These are phyloP conservation scores for Prunus mume DNA, from an alignment of 306 rosid species.

Conservation along the genomic window DNA sequence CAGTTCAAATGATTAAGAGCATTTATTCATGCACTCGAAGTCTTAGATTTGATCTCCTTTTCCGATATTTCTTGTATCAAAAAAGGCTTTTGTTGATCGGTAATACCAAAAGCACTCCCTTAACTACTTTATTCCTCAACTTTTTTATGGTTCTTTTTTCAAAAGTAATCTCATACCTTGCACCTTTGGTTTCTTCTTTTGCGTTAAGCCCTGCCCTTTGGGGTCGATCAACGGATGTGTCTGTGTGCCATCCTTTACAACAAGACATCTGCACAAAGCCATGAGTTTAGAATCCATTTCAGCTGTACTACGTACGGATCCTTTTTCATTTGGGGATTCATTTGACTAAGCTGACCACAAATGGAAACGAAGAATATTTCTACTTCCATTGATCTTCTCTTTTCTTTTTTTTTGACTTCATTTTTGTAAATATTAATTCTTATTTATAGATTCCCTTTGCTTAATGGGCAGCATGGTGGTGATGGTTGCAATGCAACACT, in stretches of 20 bases:
- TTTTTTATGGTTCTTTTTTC: background rate
- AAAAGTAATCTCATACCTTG: background rate
- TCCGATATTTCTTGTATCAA: background rate
- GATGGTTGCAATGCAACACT: background rate
- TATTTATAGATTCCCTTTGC: background rate
- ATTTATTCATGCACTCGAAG: too few relatives aligned
- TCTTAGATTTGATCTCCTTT: too few relatives aligned
- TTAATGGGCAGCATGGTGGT: slow-evolving; percentile 12
- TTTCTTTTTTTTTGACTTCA: background rate
- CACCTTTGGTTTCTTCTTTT: background rate
- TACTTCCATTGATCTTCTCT: background rate
- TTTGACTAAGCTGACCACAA: slow-evolving; percentile 13
- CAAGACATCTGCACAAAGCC: slow-evolving; percentile 1
- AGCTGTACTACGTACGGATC: slow-evolving; percentile 19
- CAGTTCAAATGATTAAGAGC: too few relatives aligned
- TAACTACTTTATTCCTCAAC: background rate
- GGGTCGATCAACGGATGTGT: background rate
- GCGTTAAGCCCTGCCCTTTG: background rate
- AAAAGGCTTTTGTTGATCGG: background rate
- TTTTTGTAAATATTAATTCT: background rate
- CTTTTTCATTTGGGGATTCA: slow-evolving; percentile 33
- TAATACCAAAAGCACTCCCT: background rate
- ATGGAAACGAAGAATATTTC: slow-evolving; percentile 25
- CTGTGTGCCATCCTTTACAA: slow-evolving; percentile 12
- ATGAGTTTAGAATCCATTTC: slow-evolving; percentile 9